phyloP scores from a whole-genome alignment of 257 asterid species.

The Capsicum baccatum region DNA sequence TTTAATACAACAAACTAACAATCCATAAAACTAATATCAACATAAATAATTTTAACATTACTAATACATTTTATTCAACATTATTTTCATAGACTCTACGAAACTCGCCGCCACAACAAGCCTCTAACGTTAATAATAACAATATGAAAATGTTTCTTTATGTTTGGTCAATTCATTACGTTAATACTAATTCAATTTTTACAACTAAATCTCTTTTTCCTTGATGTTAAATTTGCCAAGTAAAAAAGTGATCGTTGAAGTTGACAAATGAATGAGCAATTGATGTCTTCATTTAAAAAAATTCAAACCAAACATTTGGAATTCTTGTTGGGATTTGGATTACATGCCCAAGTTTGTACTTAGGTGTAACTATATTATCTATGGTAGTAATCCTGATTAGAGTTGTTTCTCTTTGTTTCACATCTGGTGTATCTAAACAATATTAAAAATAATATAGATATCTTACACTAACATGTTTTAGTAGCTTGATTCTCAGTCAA shows the following conservation, averaged over 20 bases:
- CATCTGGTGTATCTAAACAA: background rate
- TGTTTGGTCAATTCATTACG: background rate
- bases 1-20: background rate
- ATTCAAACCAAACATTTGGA: background rate
- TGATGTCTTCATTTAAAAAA: background rate
- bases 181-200: background rate
- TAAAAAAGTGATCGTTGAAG: background rate
- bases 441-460: background rate
- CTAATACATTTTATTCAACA: too few species aligned
- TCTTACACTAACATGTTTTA: background rate
- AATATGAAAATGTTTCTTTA: background rate
- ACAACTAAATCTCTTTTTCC: background rate
- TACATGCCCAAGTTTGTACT: background rate
- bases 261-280: background rate
- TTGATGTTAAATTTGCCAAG: background rate
- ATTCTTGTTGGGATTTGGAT: background rate
- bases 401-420: background rate
- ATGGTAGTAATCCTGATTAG: background rate
- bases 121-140: background rate
- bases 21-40: background rate
- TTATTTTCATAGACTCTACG: too few species aligned
- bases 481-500: background rate
- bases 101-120: background rate
- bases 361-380: background rate
- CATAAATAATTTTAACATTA: too few species aligned